These are phyloP conservation scores for Trichaptum fuscoviolaceum DNA, from an alignment of 768 basidiomycete species.

Conservation along the genomic window DNA sequence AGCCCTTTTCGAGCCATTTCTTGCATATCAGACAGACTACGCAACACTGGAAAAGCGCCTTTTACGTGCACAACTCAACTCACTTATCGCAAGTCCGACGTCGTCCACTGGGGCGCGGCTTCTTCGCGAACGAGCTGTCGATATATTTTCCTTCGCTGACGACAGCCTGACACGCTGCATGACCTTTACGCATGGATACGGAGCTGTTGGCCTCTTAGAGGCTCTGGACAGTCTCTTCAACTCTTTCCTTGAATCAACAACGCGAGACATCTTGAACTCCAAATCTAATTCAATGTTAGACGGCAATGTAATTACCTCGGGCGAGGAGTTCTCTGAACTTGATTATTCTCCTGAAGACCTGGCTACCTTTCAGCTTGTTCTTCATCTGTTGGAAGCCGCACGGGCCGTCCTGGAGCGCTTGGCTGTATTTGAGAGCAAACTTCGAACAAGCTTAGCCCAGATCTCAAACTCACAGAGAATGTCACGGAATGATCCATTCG, in stretches of 20 bases:
- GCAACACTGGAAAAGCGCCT: constrained; percentile 67
- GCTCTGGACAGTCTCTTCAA: constrained; percentile 69
- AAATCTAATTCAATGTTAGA: constrained; percentile 20
- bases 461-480: constrained; percentile 56
- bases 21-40: constrained; percentile 87
- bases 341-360: constrained; percentile 88
- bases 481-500: constrained; percentile 47
- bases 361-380: constrained; percentile 74
- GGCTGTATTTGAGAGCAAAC: constrained; percentile 59
- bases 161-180: constrained; percentile 72
- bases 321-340: constrained; percentile 67
- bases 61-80: constrained; percentile 54
- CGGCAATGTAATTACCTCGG: constrained; percentile 28
- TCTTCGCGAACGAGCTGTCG: constrained; percentile 68
- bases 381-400: constrained; percentile 82
- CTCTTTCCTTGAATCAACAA: constrained; percentile 56
- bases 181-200: constrained; percentile 88
- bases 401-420: constrained; percentile 68
- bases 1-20: constrained; percentile 89
- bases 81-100: constrained; percentile 36
- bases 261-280: constrained; percentile 46
- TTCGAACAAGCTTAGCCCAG: constrained; percentile 54
- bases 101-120: constrained; percentile 49
- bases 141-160: constrained; percentile 74
- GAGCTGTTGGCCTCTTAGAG: constrained; percentile 62